Evolutionary conservation across 805 yeast genomes (phyloP), one percentile per base, ranked within the genome.

Genomic region (Cyberlindnera xylosilytica): DNA sequence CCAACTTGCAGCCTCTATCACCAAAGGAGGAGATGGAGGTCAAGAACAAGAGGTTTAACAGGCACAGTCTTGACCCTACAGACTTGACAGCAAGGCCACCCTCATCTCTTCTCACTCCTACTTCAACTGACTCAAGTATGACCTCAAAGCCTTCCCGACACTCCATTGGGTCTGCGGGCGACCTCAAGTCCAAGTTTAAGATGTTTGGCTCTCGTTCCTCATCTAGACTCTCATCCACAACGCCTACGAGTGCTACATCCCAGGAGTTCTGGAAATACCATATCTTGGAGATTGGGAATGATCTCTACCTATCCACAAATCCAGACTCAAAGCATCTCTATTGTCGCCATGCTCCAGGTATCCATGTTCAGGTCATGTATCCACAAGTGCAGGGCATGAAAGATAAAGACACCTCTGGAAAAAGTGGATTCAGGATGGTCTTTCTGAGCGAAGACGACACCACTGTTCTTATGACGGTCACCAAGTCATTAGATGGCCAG

Each of bases 271-370:
- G 61, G 60, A 81, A 81, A 54, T 83, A 82, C 53, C 89, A 83
- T 54, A 64, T 81, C 5, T 56, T 78, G 19, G 71, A 68, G 41
- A 63, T 78, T 39, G 79, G 80, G 10, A 70, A 68, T 30, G 80
- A 76, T 50, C 62, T 79, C 36, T 81, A 81, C 54, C 54, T 83
- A 35, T 74, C 88, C 1, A 83, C 90, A 0, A 83, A 79, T 51
- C 89, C 89, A 0, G 80, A 78, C 18, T 60, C 68, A 16, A 71
- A 74, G 47, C 88, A 83, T 56, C 58, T 76, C 28, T 74, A 72
- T 49, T 74, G 83, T 41, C 64, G 84, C 24, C 68, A 70, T 49
- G 86, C 79, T 0, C 88, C 88, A 0, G 79, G 86, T 3, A 79
- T 76, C 52, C 76, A 72, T 50, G 76, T 81, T 13, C 44, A 42